These are phyloP conservation scores for Gnomoniopsis smithogilvyi DNA, from an alignment of 2,329 filamentous ascomycete genomes.

Conservation along the genomic window DNA sequence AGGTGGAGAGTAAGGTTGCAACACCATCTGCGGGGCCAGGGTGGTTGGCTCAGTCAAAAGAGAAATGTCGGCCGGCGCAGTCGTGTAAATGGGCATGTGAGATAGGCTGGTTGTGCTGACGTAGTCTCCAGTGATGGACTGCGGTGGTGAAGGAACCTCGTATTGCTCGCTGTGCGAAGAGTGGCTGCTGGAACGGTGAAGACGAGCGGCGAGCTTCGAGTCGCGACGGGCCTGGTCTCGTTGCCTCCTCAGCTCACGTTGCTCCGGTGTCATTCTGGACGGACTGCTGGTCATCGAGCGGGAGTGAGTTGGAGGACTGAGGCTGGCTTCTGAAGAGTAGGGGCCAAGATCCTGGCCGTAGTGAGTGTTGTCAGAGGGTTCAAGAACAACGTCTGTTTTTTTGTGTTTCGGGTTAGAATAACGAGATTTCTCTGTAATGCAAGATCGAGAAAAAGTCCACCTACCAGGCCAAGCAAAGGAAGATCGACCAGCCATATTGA, in stretches of 20 bases:
- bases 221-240: slow-evolving; percentile 57
- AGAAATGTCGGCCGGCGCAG: slow-evolving; percentile 47
- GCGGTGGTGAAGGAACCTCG: slow-evolving; percentile 37
- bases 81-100: slow-evolving; percentile 50
- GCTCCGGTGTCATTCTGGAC: slow-evolving; percentile 56
- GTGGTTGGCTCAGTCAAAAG: slow-evolving; percentile 47
- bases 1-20: slow-evolving; percentile 48
- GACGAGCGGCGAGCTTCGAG: slow-evolving; percentile 50
- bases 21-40: slow-evolving; percentile 39
- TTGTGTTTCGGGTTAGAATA: slow-evolving; percentile 11
- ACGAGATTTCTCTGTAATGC: background rate
- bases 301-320: slow-evolving; percentile 47
- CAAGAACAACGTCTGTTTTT: slow-evolving; percentile 25
- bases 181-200: slow-evolving; percentile 46
- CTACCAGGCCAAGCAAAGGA: slow-evolving; percentile 50
- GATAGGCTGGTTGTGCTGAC: slow-evolving; percentile 37
- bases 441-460: slow-evolving; percentile 9
- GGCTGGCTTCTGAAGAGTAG: slow-evolving; percentile 49
- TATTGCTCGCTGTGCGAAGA: slow-evolving; percentile 21
- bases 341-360: slow-evolving; percentile 43
- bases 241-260: slow-evolving; percentile 60
- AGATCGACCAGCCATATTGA: slow-evolving; percentile 49
- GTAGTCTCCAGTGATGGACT: slow-evolving; percentile 28
- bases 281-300: slow-evolving; percentile 58
- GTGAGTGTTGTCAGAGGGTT: slow-evolving; percentile 30